Evolutionary conservation across 2,329 filamentous ascomycete species (phyloP).

Genomic region (Colletotrichum liriopes): DNA sequence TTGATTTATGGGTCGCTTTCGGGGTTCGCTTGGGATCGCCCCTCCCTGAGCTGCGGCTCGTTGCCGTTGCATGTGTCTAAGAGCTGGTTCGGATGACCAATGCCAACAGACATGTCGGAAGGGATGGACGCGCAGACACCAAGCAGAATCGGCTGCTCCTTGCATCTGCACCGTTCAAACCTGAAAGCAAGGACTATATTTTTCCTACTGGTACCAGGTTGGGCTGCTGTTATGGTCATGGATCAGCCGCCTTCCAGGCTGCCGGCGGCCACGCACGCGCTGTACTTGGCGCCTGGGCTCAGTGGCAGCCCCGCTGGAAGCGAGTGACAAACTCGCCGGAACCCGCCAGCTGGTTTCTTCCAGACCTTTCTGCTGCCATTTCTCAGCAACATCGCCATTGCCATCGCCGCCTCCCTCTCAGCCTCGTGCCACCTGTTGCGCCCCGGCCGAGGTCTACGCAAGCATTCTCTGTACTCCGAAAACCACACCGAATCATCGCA

Average conservation of each 20-base stretch:
- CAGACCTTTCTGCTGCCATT: slow-evolving; percentile 40
- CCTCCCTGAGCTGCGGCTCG: slow-evolving; percentile 9
- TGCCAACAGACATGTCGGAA: background rate
- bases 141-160: background rate
- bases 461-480: background rate
- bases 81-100: slow-evolving; percentile 3
- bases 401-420: slow-evolving; percentile 9
- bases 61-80: slow-evolving; percentile 18
- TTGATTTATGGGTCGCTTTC: slow-evolving; percentile 22
- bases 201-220: background rate
- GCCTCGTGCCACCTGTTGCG: slow-evolving; percentile 19
- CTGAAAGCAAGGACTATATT: no score
- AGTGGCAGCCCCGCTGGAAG: slow-evolving; percentile 34
- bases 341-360: slow-evolving; percentile 39
- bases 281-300: slow-evolving; percentile 36
- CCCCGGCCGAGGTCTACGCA: slow-evolving; percentile 21
- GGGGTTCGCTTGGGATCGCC: slow-evolving; percentile 23
- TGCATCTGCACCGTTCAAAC: background rate
- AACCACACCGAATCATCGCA: background rate
- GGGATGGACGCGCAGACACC: background rate
- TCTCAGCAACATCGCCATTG: slow-evolving; percentile 35
- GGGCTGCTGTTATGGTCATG: slow-evolving; percentile 23
- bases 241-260: slow-evolving; percentile 26
- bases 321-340: slow-evolving; percentile 26
- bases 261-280: slow-evolving; percentile 28